A percentile compares a stretch with the other conserved stretches of the same genome.
Evolutionary conservation across 768 basidiomycete species (phyloP).

Genomic region (Phylloporus sp.): DNA sequence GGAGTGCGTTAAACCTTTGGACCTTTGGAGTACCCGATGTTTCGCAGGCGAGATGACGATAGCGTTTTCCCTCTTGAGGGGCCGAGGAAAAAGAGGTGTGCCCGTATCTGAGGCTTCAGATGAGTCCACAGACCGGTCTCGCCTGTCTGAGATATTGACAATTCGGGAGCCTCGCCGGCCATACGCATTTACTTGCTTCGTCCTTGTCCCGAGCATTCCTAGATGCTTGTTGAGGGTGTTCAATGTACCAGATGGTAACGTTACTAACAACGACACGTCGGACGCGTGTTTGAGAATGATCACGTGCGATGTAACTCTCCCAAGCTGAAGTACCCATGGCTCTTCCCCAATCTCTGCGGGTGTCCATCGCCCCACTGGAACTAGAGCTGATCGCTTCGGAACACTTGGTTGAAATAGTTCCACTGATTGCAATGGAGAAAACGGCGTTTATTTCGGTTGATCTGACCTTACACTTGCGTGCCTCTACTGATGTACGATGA

Average conservation of each 20-base stretch:
- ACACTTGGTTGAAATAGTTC: slow-evolving; percentile 80
- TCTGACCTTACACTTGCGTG: slow-evolving; percentile 20
- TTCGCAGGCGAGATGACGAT: slow-evolving; percentile 22
- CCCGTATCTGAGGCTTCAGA: slow-evolving; percentile 38
- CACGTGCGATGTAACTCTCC: slow-evolving; percentile 16
- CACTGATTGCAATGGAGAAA: slow-evolving; percentile 84
- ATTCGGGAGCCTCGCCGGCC: slow-evolving; percentile 61
- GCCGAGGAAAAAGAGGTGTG: slow-evolving; percentile 7
- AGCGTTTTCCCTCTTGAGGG: slow-evolving; percentile 22
- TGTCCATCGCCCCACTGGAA: slow-evolving; percentile 77
- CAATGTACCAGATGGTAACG: neutral
- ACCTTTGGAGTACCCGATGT: slow-evolving; percentile 9
- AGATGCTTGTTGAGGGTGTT: too few species aligned
- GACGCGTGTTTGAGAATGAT: slow-evolving; percentile 13
- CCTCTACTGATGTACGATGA: slow-evolving; percentile 5
- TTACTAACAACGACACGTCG: neutral
- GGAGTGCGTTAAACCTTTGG: slow-evolving; percentile 13
- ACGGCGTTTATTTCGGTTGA: slow-evolving; percentile 87
- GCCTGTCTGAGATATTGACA: slow-evolving; percentile 42
- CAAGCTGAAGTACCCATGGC: too few species aligned
- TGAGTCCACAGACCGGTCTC: slow-evolving; percentile 29
- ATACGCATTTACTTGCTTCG: slow-evolving; percentile 64
- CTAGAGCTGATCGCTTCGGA: slow-evolving; percentile 87
- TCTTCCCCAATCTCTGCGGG: slow-evolving; percentile 65
- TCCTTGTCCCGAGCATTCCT: slow-evolving; percentile 50